Base-by-base conservation (phyloP, 768 basidiomycete genomes). In the Kwoniella dendrophila region DNA sequence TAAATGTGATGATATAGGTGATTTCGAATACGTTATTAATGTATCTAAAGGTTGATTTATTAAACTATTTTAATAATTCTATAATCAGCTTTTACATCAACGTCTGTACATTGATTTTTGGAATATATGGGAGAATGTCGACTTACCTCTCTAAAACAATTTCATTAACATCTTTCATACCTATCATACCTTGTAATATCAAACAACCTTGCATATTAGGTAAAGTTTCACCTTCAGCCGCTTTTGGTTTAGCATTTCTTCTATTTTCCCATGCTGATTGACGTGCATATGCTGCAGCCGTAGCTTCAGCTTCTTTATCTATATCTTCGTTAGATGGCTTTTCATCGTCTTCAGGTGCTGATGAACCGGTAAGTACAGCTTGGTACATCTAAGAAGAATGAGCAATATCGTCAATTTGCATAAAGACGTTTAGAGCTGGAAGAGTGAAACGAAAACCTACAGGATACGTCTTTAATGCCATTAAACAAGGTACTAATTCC, bases 171-270 rank as follows among this genome's bases (percentile, higher is more conserved):
- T 88, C 86, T 0, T 85, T 78, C 24, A 96, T 82, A 30, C 83
- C 84, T 26, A 97, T 83, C 61, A 97, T 80, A 2, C 89, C 86
- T 78, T 98, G 93, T 1, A 97, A 79, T 12, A 99, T 79, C 18
- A 97, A 78, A 2, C 90, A 89, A 1, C 95, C 95, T 75, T 92
- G 91, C 12, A 88, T 84, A 69, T 86, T 89, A 6, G 88, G 86
- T 71, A 87, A 87, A 41, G 86, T 73, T 1, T 82, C 80, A 57
- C 80, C 56, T 69, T 68, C 63, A 16, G 62, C 62, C 54, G 67
- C 68, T 59, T 70, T 71, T 48, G 72, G 56, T 40, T 70, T 69
- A 4, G 61, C 63, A 2, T 38, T 66, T 33, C 78, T 60, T 30
- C 76, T 66, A 38, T 75, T 77, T 63, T 73, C 63, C 74, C 74